Evolutionary conservation across 2,329 filamentous ascomycete species (phyloP).

Genomic region (Penicillium sp.): DNA sequence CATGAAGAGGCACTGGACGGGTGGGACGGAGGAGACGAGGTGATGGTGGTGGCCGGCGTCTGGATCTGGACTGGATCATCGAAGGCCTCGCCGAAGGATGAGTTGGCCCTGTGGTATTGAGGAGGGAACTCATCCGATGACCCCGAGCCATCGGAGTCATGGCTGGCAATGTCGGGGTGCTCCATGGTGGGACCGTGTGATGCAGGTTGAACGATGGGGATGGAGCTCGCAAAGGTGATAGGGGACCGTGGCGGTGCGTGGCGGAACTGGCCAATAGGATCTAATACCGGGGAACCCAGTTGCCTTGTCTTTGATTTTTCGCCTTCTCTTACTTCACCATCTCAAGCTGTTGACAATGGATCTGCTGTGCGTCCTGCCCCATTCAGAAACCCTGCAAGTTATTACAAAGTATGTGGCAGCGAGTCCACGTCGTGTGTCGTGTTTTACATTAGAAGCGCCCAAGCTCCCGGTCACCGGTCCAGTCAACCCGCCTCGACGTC

Average conservation of each 20-base stretch:
- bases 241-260: constrained; percentile 29
- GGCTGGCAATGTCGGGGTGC: constrained; percentile 38
- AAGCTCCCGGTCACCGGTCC: not conserved
- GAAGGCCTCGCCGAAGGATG: constrained; percentile 31
- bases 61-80: constrained; percentile 30
- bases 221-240: constrained; percentile 18
- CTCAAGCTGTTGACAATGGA: not conserved
- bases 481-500: not conserved
- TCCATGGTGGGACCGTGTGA: constrained; percentile 37
- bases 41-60: constrained; percentile 30
- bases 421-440: not conserved
- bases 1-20: constrained; percentile 32
- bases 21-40: constrained; percentile 32
- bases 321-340: not conserved
- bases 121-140: constrained; percentile 41
- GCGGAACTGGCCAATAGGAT: constrained; percentile 12
- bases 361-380: not conserved
- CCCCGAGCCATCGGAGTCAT: constrained; percentile 41
- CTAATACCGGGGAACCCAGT: not conserved
- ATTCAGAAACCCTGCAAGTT: not conserved
- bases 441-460: constrained; percentile 1
- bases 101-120: constrained; percentile 31
- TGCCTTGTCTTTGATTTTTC: not conserved
- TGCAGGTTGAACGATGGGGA: constrained; percentile 7
- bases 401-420: constrained; percentile 6